These are phyloP conservation scores for Vararia minispora DNA, from an alignment of 768 basidiomycete species.

Conservation along the genomic window DNA sequence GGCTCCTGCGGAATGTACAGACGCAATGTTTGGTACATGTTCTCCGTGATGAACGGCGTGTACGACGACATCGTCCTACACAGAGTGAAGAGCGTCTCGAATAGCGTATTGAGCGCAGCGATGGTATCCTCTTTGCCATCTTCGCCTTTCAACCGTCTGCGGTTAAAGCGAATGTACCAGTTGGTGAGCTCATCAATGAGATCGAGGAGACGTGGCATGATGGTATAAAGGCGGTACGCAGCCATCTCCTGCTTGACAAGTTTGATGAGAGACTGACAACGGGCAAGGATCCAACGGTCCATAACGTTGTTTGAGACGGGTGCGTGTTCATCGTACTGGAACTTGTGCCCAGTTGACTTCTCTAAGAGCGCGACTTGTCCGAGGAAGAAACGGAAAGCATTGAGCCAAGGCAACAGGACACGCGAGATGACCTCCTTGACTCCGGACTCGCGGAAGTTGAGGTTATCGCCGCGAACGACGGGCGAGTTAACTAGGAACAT, in stretches of 20 bases:
- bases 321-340: conserved; percentile 82
- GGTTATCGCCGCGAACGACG: conserved; percentile 93
- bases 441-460: conserved; percentile 96
- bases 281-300: conserved; percentile 97
- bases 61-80: conserved; percentile 98
- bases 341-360: conserved; percentile 66
- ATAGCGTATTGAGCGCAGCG: conserved; percentile 86
- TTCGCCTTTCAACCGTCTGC: conserved; percentile 90
- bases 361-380: conserved; percentile 85
- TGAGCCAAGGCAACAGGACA: conserved; percentile 97
- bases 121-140: conserved; percentile 82
- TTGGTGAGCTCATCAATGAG: conserved; percentile 96
- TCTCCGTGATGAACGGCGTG: conserved; percentile 96
- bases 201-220: conserved; percentile 88
- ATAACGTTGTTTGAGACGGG: conserved; percentile 85
- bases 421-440: conserved; percentile 93
- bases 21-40: conserved; percentile 84
- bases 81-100: conserved; percentile 89
- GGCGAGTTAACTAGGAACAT: conserved; percentile 99
- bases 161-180: conserved; percentile 99
- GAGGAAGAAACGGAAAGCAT: conserved; percentile 98
- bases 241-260: conserved; percentile 93
- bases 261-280: conserved; percentile 94
- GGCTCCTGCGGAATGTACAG: conserved; percentile 75
- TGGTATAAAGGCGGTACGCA: conserved; percentile 93